Base-by-base conservation (phyloP, 495 filamentous ascomycete species). In the Podospora pseudocomata region DNA sequence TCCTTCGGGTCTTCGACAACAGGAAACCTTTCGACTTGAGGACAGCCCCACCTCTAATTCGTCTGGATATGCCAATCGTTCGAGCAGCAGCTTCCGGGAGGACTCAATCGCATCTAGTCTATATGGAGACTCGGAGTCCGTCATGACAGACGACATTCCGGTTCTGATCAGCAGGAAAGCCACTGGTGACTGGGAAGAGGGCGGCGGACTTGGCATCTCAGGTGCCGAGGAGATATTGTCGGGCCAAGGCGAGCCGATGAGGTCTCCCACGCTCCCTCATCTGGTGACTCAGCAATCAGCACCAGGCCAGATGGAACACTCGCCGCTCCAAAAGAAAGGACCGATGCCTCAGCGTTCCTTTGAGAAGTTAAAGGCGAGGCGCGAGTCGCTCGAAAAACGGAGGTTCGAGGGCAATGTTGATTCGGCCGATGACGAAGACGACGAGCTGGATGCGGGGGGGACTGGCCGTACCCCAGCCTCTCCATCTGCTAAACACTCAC, bases 401-500 rank as follows among this genome's bases (percentile, higher is more conserved):
- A 86, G 89, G 11, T 83, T 89, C 67, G 92, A 96, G 68, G 88
- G 90, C 70, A 91, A 87, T 15, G 74, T 79, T 4, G 92, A 95
- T 72, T 96, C 91, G 32, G 92, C 92, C 0, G 93, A 96, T 72
- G 93, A 97, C 72, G 93, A 97, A 78, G 93, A 97, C 63, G 93
- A 97, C 63, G 93, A 96, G 72, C 86, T 96, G 13, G 92, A 91
- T 9, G 34, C 80, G 84, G 6, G 90, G 62, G 63, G 60, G 11
- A 65, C 65, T 44, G 61, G 67, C 30, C 64, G 89, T 34, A 83
- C 82, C 27, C 74, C 75, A 11, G 78, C 80, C 32, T 81, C 86
- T n/a, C 82, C 83, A 34, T 58, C 71, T 3, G 65, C 67, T 15
- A 77, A 79, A 44, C 80, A 79, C 23, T 76, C 77, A 44, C 77